Evolutionary conservation across 441 rosid genomes (phyloP).

Genomic region (Breynia disticha): DNA sequence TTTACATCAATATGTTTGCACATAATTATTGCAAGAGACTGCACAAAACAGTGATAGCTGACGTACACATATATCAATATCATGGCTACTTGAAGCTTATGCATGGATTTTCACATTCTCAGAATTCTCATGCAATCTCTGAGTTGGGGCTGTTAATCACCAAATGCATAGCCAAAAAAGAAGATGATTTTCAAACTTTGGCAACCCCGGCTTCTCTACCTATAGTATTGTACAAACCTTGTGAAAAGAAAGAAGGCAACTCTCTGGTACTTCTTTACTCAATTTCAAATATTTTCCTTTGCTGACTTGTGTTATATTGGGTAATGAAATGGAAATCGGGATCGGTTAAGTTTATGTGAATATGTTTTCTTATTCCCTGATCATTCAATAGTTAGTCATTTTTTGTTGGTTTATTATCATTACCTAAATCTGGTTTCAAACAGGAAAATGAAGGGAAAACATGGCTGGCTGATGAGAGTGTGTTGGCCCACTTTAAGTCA

Average conservation of each 20-base stretch:
- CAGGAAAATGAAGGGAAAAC: constrained; percentile 55
- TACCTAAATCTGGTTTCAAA: constrained; percentile 13
- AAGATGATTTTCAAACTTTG: constrained; percentile 32
- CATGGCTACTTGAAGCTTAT: constrained; percentile 15
- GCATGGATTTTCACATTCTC: constrained; percentile 24
- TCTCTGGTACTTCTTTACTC: constrained; percentile 33
- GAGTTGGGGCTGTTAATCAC: constrained; percentile 78
- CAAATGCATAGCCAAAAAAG: constrained; percentile 52
- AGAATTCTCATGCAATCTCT: constrained; percentile 91
- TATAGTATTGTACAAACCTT: constrained; percentile 48
- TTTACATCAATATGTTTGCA: no score
- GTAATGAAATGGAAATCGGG: background rate
- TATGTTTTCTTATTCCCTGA: no score
- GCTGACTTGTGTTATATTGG: no score
- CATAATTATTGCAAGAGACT: no score
- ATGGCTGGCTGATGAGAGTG: constrained; percentile 88
- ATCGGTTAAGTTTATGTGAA: constrained; percentile 6
- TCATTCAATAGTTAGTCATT: no score
- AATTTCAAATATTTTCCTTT: no score
- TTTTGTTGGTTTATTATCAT: background rate
- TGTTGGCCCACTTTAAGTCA: constrained; percentile 57
- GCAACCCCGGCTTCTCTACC: constrained; percentile 51
- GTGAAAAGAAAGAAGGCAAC: constrained; percentile 43
- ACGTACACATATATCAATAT: background rate
- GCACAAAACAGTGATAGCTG: no score